These are phyloP conservation scores for Boletus huronensis DNA, from an alignment of 768 basidiomycete genomes.

Conservation along the genomic window DNA sequence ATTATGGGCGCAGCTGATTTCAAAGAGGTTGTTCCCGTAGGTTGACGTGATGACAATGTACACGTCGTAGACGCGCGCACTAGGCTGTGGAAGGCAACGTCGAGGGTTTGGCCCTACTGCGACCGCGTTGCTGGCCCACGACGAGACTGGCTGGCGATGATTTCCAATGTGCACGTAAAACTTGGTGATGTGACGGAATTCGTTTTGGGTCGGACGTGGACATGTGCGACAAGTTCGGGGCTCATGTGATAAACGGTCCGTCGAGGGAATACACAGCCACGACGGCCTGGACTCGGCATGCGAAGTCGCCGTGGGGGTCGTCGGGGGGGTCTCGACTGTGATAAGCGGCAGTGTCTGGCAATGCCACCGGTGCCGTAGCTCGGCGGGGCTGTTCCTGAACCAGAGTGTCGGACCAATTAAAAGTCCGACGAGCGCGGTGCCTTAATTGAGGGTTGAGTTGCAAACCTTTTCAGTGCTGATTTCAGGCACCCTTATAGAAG, in stretches of 20 bases:
- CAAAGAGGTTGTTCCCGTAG: not conserved
- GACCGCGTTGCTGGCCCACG: not conserved
- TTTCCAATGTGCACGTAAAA: constrained; percentile 1
- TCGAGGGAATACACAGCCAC: not conserved
- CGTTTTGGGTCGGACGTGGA: too few relatives aligned
- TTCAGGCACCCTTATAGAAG: constrained; percentile 36
- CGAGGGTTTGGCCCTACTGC: not conserved
- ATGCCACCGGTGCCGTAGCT: constrained; percentile 34
- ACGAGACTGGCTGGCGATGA: not conserved
- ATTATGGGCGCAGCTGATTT: constrained; percentile 4
- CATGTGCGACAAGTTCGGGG: constrained; percentile 9
- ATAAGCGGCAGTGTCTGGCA: constrained; percentile 5
- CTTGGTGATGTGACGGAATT: too few relatives aligned
- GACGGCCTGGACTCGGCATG: constrained; percentile 7
- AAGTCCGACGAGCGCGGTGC: constrained; percentile 35
- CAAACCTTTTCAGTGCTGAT: constrained; percentile 31
- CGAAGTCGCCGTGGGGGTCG: constrained; percentile 14
- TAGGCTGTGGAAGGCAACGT: not conserved
- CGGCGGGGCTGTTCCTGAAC: constrained; percentile 36
- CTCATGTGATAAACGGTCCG: not conserved
- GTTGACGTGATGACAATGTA: constrained; percentile 5
- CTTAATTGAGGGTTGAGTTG: constrained; percentile 33
- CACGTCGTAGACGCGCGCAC: not conserved
- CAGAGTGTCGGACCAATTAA: constrained; percentile 20
- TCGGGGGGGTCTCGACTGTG: constrained; percentile 21